Evolutionary conservation across 2,329 filamentous ascomycete species (phyloP).

Genomic region (Aureobasidium melanogenum): DNA sequence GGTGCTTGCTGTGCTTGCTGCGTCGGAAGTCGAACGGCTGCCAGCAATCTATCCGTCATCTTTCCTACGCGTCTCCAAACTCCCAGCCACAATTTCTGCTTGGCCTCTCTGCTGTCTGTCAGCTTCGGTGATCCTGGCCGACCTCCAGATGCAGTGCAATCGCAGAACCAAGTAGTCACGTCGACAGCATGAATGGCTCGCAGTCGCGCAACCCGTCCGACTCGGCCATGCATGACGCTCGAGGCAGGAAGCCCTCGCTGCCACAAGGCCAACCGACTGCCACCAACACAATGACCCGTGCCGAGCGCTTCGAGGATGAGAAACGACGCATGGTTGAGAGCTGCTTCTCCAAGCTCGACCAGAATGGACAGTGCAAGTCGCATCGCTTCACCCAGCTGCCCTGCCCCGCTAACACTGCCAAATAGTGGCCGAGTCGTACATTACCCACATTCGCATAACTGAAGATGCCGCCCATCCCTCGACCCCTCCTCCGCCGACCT

Average conservation of each 20-base stretch:
- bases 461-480: constrained; percentile 82
- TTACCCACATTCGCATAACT: constrained; percentile 86
- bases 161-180: neutral
- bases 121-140: neutral
- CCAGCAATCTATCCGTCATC: constrained; percentile 3
- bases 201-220: constrained; percentile 12
- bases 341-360: constrained; percentile 85
- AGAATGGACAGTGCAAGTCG: constrained; percentile 70
- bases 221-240: constrained; percentile 8
- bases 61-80: neutral
- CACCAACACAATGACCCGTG: constrained; percentile 36
- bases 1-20: neutral
- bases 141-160: constrained; percentile 2
- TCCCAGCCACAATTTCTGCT: neutral
- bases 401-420: neutral
- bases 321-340: constrained; percentile 89
- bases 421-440: constrained; percentile 82
- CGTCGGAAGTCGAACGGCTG: neutral
- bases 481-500: constrained; percentile 70
- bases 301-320: constrained; percentile 93
- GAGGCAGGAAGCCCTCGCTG: neutral
- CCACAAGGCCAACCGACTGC: neutral
- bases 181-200: constrained; percentile 17
- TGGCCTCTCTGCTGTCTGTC: neutral
- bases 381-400: neutral